Evolutionary conservation across 1,284 basidiomycete species (phyloP), one percentile per base, ranked within the genome.

Genomic region (Taiwanofungus camphoratus): DNA sequence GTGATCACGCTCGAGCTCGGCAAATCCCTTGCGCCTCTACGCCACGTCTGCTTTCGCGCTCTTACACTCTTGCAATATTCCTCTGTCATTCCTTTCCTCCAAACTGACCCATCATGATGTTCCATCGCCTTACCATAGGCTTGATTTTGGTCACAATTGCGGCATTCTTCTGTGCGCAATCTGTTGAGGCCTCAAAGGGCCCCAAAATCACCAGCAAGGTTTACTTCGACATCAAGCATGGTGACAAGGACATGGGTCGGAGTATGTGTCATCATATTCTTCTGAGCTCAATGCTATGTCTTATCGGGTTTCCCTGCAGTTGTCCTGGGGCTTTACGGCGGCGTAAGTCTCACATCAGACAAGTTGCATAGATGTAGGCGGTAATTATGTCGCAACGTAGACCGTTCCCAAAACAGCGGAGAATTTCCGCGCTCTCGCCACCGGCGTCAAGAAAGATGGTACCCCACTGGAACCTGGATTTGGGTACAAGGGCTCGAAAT

Each of bases 191-290:
- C n/a, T 74, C 74, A 12, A 88, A 85, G 54, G 80, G 82, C 13
- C 92, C 92, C 13, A 82, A 77, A 68, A 83, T 96, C 59, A 94
- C 92, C 39, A 70, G 89, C 77, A 91, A 87, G 69, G 87, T 96
- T 58, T 96, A 82, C 74, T 96, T 96, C 59, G 92, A 96, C 66
- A 84, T 96, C 50, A 82, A 87, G 57, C 91, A 95, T 66, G 91
- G 90, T 22, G 89, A 85, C 62, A 73, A 87, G 65, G 71, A 81
- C 38, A 48, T 96, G 26, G 93, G 93, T 47, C 79, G 92, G 50
- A 73, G 87, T 90, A 56, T 54, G 83, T 76, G 22, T 49, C 44
- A 42, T 43, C 24, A 52, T 51, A 11, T 18, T n/a, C 29, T 48
- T 47, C 41, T 51, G 45, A 20, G n/a, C 7, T 38, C 5, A 3